Evolutionary conservation across 306 rosid genomes (phyloP), one percentile per base, ranked within the genome.

Genomic region (Dryas alaskensis): DNA sequence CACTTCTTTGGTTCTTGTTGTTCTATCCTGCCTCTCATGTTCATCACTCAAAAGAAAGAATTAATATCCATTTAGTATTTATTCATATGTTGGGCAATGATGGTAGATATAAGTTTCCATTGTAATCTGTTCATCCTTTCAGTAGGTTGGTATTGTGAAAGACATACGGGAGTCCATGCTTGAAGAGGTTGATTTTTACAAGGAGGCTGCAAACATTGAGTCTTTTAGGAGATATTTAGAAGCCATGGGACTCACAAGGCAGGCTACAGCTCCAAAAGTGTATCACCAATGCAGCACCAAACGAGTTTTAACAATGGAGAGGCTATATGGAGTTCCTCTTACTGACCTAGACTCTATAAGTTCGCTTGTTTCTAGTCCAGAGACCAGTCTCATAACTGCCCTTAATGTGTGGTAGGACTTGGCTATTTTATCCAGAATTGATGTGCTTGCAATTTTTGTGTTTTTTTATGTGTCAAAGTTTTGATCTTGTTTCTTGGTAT

Each of bases 131-230:
- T 57, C 74, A 48, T 80, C 75, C 69, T 74, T 84, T 78, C 79
- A 73, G 85, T 89, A 89, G 97, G 96, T 88, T 79, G 92, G 96
- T 82, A 87, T 94, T 63, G 97, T 94, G 75, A 83, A 94, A 76
- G 98, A 89, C 89, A 94, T 94, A 75, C 85, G 89, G n/a, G 95
- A 84, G 57, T 89, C 97, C 49, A 91, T 94, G 97, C 98, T 94
- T 72, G 98, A 91, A 85, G 98, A 94, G 78, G 96, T 91, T 81
- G 96, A 94, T 92, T 94, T 94, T 73, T 73, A 86, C 81, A 94
- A 94, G 90, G 98, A 94, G 87, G 98, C 98, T 76, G 85, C 84
- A 81, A 91, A 91, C 77, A 79, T 91, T 60, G 98, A 94, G 78
- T 87, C 97, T 72, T 94, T 94, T 72, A 87, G 92, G 84, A 89